Base-by-base conservation (phyloP, 306 rosid species). In the Carpinus fangiana region DNA sequence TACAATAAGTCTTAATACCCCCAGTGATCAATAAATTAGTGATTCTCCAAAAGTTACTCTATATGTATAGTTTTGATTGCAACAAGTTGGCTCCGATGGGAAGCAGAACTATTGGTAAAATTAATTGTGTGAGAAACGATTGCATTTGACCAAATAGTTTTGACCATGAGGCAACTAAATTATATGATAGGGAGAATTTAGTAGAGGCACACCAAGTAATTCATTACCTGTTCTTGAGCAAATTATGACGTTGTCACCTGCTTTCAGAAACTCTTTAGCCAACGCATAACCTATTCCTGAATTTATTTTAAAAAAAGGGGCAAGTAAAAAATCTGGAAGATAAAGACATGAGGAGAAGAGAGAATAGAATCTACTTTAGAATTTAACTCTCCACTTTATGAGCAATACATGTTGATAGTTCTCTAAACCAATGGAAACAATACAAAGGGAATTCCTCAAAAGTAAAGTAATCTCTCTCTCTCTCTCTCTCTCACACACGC, bases 241-340 rank as follows among this genome's bases (percentile, higher is more conserved):
- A 67, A 92, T 85, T 47, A 92, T 21, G 38, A 92, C 90, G 8
- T 85, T 91, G 84, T 94, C 98, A 70, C 98, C 97, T 3, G 97
- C 90, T 90, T 83, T 91, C 55, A 95, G 85, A 84, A 95, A 95
- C 79, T 91, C 97, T 73, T 84, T 92, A 18, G 97, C 98, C 60
- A 91, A 72, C 3, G 97, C 97, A 79, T 84, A 90, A 62, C 98
- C 98, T 50, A 95, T 92, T 77, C 98, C 98, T 94, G 87, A 82
- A 66, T 5, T 73, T 80, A 81, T 26, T 61, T 61, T 59, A 71
- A 78, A 47, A 23, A 70, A 70, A 9, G 78, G 54, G 71, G 65
- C 52, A 47, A 67, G 67, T 73, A 48, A 76, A 34, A 69, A 18
- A 61, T 20, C 20, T 8, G 12, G 0, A 51, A 28, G 11, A 36